Percentiles rank a stretch among this genome's conserved stretches.
phyloP scores from a whole-genome alignment of 345 rosid genomes.

The Syzygium grande region DNA sequence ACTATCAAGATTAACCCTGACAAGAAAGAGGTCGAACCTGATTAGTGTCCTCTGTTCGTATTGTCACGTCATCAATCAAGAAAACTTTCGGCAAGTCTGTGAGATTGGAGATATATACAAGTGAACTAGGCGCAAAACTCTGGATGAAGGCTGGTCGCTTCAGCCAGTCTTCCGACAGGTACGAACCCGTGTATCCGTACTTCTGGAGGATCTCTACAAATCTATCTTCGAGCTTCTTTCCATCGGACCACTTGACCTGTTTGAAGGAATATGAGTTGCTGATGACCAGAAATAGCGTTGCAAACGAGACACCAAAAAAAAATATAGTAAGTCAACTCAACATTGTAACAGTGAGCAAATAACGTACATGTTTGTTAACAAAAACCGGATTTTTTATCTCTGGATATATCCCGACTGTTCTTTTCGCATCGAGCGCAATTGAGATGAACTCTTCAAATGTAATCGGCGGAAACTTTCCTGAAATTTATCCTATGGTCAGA shows the following conservation, averaged over 20 bases:
- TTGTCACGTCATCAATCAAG: constrained; percentile 22
- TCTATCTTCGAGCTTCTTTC: constrained; percentile 24
- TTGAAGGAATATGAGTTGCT: background rate
- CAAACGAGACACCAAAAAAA: background rate
- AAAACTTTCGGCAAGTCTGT: constrained; percentile 27
- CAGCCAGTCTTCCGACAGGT: constrained; percentile 32
- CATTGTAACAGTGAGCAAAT: background rate
- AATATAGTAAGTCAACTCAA: background rate
- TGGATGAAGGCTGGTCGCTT: constrained; percentile 34
- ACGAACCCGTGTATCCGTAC: constrained; percentile 28
- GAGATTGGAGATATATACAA: constrained; percentile 20
- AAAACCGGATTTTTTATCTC: constrained; percentile 38
- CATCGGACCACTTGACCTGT: constrained; percentile 39
- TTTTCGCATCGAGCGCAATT: constrained; percentile 27
- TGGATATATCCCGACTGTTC: constrained; percentile 40
- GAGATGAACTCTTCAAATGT: constrained; percentile 42
- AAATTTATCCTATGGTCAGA: background rate
- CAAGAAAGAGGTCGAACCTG: constrained; percentile 15
- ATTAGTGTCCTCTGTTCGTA: constrained; percentile 34
- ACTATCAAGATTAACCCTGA: background rate
- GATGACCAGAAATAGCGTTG: background rate
- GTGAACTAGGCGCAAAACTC: constrained; percentile 37
- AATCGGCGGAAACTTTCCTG: constrained; percentile 27
- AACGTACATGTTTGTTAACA: constrained; percentile 24
- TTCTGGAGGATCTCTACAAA: constrained; percentile 27